Base-by-base conservation (phyloP, 148 eudicot genomes). In the Vaccinium myrtillus region DNA sequence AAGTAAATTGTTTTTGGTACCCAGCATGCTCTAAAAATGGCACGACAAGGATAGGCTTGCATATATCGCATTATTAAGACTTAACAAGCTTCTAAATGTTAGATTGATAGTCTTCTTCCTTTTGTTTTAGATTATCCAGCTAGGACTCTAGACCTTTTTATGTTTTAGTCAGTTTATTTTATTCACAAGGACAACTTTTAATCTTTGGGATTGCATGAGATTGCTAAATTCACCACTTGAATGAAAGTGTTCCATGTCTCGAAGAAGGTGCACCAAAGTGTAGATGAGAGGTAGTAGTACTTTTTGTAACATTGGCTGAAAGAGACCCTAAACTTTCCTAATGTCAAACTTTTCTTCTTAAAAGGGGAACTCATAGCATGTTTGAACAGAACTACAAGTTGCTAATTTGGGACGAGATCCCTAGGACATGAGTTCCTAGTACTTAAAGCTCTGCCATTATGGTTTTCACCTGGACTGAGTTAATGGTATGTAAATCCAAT, bases 391-490 rank as follows among this genome's bases (percentile, higher is more conserved):
- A 39, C 50, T 15, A 18, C 1, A 19, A 73, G 50, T 32, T 39
- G 77, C 77, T n/a, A 73, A 73, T 12, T 36, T 36, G 49, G 77
- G 50, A 71, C 19, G 23, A 16, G 46, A 43, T 43, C 46, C 6
- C 46, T 43, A 43, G 50, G n/a, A 73, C 50, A 39, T 16, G 77
- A 73, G 77, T 7, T 49, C 48, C 5, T 6, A 73, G 50, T 15
- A 73, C 50, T 73, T 73, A 39, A 73, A 73, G 77, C 23, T 36
- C 77, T 19, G 4, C 91, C 92, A 87, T 90, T 73, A 73, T 15
- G 77, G 77, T 39, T 73, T 36, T 32, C 11, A 2, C 77, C 50
- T 15, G 77, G 50, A 39, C 50, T 36, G 8, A 73, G 18, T 39
- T 6, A 73, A 36, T 16, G 50, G 48, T 15, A 10, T 5, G 23